These are phyloP conservation scores for Umbelopsis ramanniana DNA, from an alignment of 192 early-diverging fungal genomes.

Conservation along the genomic window DNA sequence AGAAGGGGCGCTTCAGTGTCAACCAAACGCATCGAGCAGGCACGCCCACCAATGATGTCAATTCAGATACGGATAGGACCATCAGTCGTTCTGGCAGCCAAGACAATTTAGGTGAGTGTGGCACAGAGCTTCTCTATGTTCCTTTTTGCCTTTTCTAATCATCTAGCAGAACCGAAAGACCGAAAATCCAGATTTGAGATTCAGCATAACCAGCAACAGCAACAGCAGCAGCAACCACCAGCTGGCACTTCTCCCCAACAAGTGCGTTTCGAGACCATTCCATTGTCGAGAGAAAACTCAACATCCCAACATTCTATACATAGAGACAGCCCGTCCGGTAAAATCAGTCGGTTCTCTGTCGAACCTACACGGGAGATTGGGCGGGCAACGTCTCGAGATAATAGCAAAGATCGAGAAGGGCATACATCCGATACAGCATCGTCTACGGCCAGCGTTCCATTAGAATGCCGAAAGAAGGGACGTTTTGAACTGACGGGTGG, in stretches of 20 bases:
- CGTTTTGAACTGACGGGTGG: conserved; percentile 34
- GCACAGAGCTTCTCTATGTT: neutral
- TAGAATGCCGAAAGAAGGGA: conserved; percentile 37
- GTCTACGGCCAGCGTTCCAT: neutral
- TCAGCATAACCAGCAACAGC: conserved; percentile 25
- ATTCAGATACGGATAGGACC: neutral
- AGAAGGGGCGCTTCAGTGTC: conserved; percentile 73
- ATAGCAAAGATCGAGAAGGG: neutral
- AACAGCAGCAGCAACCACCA: conserved; percentile 18
- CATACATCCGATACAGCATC: neutral
- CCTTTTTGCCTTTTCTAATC: neutral
- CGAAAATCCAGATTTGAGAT: conserved; percentile 42
- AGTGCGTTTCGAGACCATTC: conserved; percentile 18
- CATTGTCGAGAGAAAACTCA: conserved; percentile 34
- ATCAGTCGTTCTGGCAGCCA: conserved; percentile 18
- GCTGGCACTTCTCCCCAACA: neutral
- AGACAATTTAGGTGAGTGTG: conserved; percentile 14
- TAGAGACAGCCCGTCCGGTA: conserved; percentile 25
- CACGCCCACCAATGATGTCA: conserved; percentile 6
- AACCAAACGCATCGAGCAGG: conserved; percentile 16
- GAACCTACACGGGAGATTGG: conserved; percentile 16
- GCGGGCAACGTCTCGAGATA: neutral
- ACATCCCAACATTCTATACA: conserved; percentile 8
- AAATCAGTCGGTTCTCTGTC: conserved; percentile 43
- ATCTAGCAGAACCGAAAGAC: conserved; percentile 22